phyloP scores from a whole-genome alignment of 495 filamentous ascomycete species.

The Talaromyces liani region DNA sequence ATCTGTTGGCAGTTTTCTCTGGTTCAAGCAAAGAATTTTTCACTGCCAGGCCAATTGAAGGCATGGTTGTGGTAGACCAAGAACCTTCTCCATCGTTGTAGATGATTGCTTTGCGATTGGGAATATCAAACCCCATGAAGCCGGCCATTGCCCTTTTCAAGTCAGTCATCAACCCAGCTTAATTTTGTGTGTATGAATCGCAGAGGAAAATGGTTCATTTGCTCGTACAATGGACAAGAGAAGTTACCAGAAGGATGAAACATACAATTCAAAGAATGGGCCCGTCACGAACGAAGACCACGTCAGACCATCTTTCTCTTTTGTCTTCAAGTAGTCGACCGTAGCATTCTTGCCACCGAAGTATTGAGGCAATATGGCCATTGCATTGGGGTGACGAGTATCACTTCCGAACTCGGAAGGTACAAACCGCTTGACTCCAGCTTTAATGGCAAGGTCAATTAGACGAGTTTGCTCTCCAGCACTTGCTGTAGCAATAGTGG shows the following conservation, averaged over 20 bases:
- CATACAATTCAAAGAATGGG: neutral
- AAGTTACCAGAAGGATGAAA: neutral
- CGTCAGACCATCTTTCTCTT: neutral
- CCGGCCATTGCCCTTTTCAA: neutral
- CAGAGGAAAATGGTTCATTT: no score
- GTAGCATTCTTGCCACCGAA: slow-evolving; percentile 24
- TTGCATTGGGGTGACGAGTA: slow-evolving; percentile 24
- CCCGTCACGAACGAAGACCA: neutral
- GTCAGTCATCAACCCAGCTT: neutral
- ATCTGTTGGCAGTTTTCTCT: neutral
- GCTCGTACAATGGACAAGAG: no score
- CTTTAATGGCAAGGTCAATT: slow-evolving; percentile 42
- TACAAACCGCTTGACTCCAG: slow-evolving; percentile 46
- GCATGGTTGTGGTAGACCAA: neutral
- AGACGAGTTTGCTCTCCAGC: slow-evolving; percentile 27
- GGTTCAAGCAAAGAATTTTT: neutral
- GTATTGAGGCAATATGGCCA: slow-evolving; percentile 36
- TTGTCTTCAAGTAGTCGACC: neutral
- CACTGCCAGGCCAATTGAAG: neutral
- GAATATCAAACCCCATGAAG: neutral
- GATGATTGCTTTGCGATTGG: neutral
- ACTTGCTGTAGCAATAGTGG: slow-evolving; percentile 18
- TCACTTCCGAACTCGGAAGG: slow-evolving; percentile 41
- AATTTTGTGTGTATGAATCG: no score
- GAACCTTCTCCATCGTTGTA: neutral